Evolutionary conservation across 192 early-diverging fungal species (phyloP), one percentile per base, ranked within the genome.

Genomic region (Mortierella hygrophila): DNA sequence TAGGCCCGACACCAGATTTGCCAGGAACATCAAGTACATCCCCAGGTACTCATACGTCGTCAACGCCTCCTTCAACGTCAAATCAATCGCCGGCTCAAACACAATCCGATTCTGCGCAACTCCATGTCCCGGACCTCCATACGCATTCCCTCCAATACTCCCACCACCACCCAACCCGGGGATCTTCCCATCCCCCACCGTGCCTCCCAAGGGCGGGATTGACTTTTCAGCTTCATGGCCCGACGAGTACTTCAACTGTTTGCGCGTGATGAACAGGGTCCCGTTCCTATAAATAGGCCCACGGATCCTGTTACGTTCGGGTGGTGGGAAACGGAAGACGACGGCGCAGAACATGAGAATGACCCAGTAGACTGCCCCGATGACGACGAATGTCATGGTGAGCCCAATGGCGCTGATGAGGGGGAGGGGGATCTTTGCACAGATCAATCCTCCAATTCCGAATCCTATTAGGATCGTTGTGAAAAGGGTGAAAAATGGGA

Each of bases 361-460:
- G 16, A 80, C 84, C 88, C 94, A 92, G 86, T 93, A 94, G 38
- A 40, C 72, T 79, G 35, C 35, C 20, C 94, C 94, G 29, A 94
- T 90, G 57, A 94, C 89, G 35, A 95, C 71, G 74, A 95, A 95
- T 10, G 92, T 84, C n/a, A 82, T 49, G 10, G 91, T 87, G 23
- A 94, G 87, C 38, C 89, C 92, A 6, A 89, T 80, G 68, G 80
- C 46, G 15, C 91, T 88, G 75, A 95, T 88, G 32, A 95, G 89
- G 57, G 82, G 84, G 63, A 90, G 88, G 73, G 93, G 93, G 46
- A 93, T 91, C 79, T 89, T 90, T 68, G 93, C 91, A 44, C 93
- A 93, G 35, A 94, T 93, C 70, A 95, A 89, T 37, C 91, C 89
- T 5, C 94, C 94, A 63, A 90, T 93, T 79, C 94, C 94, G 89